Conservation (phyloP, 805 yeast genomes). For the Hanseniaspora guilliermondii region DNA sequence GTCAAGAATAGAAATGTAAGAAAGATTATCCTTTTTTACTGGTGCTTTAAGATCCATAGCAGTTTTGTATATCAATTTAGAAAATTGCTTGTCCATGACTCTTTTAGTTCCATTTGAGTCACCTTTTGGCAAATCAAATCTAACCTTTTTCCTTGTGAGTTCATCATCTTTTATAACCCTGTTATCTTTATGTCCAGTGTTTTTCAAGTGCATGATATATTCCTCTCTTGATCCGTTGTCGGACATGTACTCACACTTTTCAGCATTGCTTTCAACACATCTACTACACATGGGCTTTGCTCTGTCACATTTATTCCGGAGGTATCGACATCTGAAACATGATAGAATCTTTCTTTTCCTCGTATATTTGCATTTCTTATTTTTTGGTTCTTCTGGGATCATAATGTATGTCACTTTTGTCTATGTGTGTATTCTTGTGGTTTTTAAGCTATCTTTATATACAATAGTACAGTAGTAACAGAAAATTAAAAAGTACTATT, state of each 20-base stretch:
- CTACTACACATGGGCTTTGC: constrained; percentile 2
- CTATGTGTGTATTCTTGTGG: not conserved
- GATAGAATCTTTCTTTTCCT: constrained; percentile 11
- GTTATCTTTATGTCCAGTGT: not conserved
- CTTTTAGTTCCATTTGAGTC: not conserved
- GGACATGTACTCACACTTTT: constrained; percentile 5
- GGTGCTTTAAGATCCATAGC: constrained; percentile 2
- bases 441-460: not conserved
- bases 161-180: not conserved
- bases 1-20: constrained; percentile 4
- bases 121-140: not conserved
- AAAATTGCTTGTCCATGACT: not conserved
- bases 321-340: constrained; percentile 10
- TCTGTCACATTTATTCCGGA: constrained; percentile 11
- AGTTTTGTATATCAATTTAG: not conserved
- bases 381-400: not conserved
- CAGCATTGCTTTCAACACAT: not conserved
- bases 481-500: too few species aligned
- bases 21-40: not conserved
- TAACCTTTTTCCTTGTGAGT: not conserved
- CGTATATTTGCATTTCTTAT: not conserved
- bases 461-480: too few species aligned
- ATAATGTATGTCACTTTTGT: not conserved
- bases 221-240: not conserved
- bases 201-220: not conserved